Evolutionary conservation across 2,329 filamentous ascomycete genomes (phyloP), one percentile per base, ranked within the genome.

Genomic region (Neocatenulostroma microsporum): DNA sequence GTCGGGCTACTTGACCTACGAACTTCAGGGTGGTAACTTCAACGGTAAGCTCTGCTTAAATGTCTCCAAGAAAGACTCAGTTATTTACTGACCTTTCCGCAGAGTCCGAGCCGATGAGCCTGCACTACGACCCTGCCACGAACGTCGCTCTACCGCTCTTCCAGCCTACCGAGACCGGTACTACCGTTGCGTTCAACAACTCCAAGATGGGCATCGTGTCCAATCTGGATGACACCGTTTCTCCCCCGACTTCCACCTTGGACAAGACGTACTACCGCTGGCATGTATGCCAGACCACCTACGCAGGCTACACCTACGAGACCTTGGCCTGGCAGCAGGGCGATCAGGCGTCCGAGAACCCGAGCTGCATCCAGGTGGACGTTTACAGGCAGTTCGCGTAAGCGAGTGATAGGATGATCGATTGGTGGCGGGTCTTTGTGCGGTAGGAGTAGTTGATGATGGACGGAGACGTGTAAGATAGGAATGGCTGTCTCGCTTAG

Each of bases 81-180:
- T 18, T 13, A 11, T 10, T n/a, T 19, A n/a, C 28, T 30, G 15
- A 30, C 14, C 26, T n/a, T 2, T n/a, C 14, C 13, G 12, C 28
- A 30, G 28, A 18, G 28, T 30, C 28, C 21, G 28, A 30, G 28
- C 28, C 28, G 4, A 15, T 30, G 17, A 30, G 18, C 14, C 28
- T 30, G 10, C 11, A 30, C 13, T 9, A 19, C 15, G 28, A 30
- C 15, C 21, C 11, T 19, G 21, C 18, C 14, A 18, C 28, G 17
- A 30, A 30, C 15, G 21, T 30, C 21, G 28, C n/a, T n/a, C n/a
- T n/a, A n/a, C n/a, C n/a, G n/a, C n/a, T n/a, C n/a, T n/a, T n/a
- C n/a, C n/a, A n/a, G 11, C 28, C 28, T 4, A 30, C 15, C 21
- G 28, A 19, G 28, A 30, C 17, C 18, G 14, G 28, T 15, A 30